Evolutionary conservation across 108 stramenopile genomes (phyloP).

Genomic region (Pseudonitzschia pungens): DNA sequence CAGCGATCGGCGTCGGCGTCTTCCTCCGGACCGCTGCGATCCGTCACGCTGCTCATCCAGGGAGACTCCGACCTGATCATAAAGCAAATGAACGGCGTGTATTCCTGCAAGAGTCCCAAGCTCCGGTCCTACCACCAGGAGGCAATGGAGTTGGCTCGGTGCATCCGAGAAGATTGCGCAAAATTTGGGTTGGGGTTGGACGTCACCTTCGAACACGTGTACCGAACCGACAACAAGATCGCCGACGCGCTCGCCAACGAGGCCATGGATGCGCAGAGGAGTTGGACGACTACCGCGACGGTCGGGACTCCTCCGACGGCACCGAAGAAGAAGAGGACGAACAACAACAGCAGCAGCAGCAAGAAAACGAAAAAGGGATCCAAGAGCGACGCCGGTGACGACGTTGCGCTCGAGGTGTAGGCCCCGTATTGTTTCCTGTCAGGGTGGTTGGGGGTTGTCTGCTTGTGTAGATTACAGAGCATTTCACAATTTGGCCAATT

Average conservation of each 20-base stretch:
- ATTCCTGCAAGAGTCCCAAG: conserved; percentile 51
- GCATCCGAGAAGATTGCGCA: not conserved
- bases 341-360: no score
- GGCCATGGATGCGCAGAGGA: conserved; percentile 69
- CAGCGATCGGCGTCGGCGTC: no score
- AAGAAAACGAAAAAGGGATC: no score
- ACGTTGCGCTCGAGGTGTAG: no score
- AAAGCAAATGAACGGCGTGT: conserved; percentile 67
- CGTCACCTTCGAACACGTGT: conserved; percentile 61
- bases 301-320: no score
- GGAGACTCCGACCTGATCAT: conserved; percentile 83
- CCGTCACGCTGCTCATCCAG: conserved; percentile 31
- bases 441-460: no score
- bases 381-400: no score
- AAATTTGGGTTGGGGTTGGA: not conserved
- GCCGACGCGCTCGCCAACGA: conserved; percentile 82
- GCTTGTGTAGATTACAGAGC: no score
- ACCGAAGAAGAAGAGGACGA: no score
- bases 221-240: conserved; percentile 57
- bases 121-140: conserved; percentile 39
- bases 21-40: no score
- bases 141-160: conserved; percentile 13
- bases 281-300: conserved; percentile 36
- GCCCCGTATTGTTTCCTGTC: no score
- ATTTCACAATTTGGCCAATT: no score